Conservation (phyloP, 257 asterid genomes). For the Penstemon eatonii region DNA sequence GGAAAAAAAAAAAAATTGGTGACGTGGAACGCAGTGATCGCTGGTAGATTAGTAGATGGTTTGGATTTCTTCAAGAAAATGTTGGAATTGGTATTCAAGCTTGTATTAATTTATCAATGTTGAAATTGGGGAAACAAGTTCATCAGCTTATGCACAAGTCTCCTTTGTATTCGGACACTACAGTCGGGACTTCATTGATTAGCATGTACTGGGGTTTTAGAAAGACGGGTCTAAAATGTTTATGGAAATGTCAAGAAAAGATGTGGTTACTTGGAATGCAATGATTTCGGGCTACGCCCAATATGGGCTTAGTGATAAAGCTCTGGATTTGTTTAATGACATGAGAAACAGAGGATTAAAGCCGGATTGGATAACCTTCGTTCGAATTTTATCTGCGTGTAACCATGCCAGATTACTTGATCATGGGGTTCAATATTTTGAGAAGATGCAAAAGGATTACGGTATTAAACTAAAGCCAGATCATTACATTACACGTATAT, state of each 20-base stretch:
- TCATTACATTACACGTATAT: neutral
- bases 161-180: constrained; percentile 47
- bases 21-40: constrained; percentile 77
- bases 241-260: constrained; percentile 13
- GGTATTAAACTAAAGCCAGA: neutral
- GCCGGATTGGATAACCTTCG: neutral
- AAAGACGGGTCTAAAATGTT: neutral
- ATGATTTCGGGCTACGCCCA: constrained; percentile 13
- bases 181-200: constrained; percentile 17
- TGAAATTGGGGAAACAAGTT: constrained; percentile 66
- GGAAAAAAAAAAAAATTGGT: constrained; percentile 44
- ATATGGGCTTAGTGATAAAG: constrained; percentile 14
- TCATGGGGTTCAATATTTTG: neutral
- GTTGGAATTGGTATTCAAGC: constrained; percentile 52
- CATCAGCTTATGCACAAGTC: constrained; percentile 58
- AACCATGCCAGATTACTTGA: neutral
- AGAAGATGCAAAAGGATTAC: neutral
- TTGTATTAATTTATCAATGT: constrained; percentile 62
- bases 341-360: neutral
- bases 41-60: constrained; percentile 64
- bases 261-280: constrained; percentile 20
- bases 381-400: neutral
- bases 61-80: constrained; percentile 56
- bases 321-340: constrained; percentile 11
- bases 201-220: constrained; percentile 22